These are phyloP conservation scores for Saccharomyces hybrid DNA, from an alignment of 1,139 yeast genomes.

Conservation along the genomic window DNA sequence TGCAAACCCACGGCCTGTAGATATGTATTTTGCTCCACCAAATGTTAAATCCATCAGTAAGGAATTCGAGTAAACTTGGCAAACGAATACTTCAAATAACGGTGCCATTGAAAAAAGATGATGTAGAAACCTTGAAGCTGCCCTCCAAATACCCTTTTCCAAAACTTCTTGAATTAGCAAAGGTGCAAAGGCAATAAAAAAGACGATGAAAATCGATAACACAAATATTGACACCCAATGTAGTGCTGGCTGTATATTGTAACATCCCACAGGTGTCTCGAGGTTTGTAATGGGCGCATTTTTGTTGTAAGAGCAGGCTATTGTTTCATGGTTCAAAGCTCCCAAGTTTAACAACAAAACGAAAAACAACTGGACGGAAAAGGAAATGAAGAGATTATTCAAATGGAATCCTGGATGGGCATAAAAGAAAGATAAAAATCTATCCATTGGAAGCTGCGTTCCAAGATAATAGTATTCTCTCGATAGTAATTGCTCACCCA, in stretches of 20 bases:
- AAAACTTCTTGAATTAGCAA: constrained; percentile 69
- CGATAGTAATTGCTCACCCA: constrained; percentile 87
- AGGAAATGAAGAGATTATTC: constrained; percentile 69
- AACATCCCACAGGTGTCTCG: constrained; percentile 65
- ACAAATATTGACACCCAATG: constrained; percentile 80
- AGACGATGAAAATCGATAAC: constrained; percentile 73
- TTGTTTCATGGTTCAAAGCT: constrained; percentile 53
- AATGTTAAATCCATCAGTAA: constrained; percentile 59
- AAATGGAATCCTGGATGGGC: constrained; percentile 91
- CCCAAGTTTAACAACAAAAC: constrained; percentile 62
- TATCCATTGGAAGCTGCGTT: constrained; percentile 66
- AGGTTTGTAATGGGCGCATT: constrained; percentile 53
- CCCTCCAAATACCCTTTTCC: constrained; percentile 66
- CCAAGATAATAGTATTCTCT: constrained; percentile 81
- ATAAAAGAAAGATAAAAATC: constrained; percentile 77
- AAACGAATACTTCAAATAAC: constrained; percentile 81
- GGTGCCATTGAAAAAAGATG: constrained; percentile 75
- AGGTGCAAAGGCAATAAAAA: constrained; percentile 77
- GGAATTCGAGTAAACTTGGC: constrained; percentile 74
- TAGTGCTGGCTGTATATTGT: constrained; percentile 62
- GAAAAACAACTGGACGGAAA: constrained; percentile 68
- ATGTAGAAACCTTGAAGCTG: constrained; percentile 50
- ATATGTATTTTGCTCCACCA: constrained; percentile 79
- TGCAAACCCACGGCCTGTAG: constrained; percentile 85
- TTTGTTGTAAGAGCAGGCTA: constrained; percentile 48